Conservation (phyloP, 768 basidiomycete species). For the Tricholomella constricta region DNA sequence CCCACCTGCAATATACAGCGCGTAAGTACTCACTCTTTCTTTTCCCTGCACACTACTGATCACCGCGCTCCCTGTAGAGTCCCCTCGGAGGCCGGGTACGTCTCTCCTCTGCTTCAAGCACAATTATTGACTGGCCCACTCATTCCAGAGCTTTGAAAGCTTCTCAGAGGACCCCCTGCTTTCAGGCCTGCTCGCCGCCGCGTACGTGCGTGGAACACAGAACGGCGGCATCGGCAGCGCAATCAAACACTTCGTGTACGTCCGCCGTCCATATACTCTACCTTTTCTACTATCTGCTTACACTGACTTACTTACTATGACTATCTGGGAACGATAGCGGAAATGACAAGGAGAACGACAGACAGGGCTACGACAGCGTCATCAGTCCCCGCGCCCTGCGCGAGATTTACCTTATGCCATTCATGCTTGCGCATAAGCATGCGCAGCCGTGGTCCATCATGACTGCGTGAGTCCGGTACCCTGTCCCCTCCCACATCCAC, state of each 20-base stretch:
- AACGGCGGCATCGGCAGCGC: slow-evolving; percentile 72
- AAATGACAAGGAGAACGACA: slow-evolving; percentile 84
- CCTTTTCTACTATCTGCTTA: too few species aligned
- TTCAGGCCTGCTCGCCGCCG: slow-evolving; percentile 67
- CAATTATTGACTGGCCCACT: not conserved
- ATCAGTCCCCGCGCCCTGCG: slow-evolving; percentile 67
- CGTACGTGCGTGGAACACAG: slow-evolving; percentile 80
- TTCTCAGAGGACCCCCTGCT: slow-evolving; percentile 80
- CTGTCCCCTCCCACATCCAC: not conserved
- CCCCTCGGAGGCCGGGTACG: slow-evolving; percentile 70
- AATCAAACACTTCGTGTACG: slow-evolving; percentile 84
- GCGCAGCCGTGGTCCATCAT: slow-evolving; percentile 70
- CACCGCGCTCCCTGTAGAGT: slow-evolving; percentile 39
- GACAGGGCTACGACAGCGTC: slow-evolving; percentile 66
- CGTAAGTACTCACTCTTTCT: slow-evolving; percentile 33
- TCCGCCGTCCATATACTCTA: not conserved
- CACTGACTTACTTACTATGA: not conserved
- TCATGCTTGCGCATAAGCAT: slow-evolving; percentile 70
- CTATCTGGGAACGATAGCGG: too few species aligned
- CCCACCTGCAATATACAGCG: slow-evolving; percentile 88
- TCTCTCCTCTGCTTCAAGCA: not conserved
- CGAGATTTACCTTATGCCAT: slow-evolving; percentile 76
- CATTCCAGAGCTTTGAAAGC: slow-evolving; percentile 65
- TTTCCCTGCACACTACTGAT: slow-evolving; percentile 1
- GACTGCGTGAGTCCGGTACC: slow-evolving; percentile 60